Conservation (phyloP, 2,329 filamentous ascomycete species). For the Calonectria honghensis region DNA sequence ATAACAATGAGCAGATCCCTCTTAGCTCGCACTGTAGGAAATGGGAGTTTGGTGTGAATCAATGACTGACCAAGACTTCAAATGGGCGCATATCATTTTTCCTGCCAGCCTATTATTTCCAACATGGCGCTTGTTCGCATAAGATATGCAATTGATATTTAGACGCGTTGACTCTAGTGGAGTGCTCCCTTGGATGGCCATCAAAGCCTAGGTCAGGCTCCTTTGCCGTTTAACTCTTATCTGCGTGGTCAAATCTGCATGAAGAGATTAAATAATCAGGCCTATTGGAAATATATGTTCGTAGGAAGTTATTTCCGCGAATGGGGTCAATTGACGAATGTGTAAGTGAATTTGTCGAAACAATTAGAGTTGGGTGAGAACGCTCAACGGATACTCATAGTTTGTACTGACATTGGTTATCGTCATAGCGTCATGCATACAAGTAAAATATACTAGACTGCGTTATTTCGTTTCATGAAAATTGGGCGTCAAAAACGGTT, state of each 20-base stretch:
- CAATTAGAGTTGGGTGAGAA: too few relatives aligned
- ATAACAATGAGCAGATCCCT: too few relatives aligned
- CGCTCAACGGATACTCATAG: too few relatives aligned
- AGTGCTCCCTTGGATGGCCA: not conserved
- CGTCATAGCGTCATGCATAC: too few relatives aligned
- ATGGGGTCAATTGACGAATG: not conserved
- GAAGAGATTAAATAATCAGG: not conserved
- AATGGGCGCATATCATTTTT: not conserved
- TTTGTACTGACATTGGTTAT: too few relatives aligned
- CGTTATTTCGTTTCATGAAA: too few relatives aligned
- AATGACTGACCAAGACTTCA: not conserved
- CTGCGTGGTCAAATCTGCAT: not conserved
- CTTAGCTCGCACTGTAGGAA: too few relatives aligned
- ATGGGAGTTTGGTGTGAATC: too few relatives aligned
- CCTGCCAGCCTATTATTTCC: not conserved
- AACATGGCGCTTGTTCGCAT: not conserved
- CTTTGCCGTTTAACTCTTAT: not conserved
- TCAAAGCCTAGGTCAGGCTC: not conserved
- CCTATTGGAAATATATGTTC: not conserved
- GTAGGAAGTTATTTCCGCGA: not conserved
- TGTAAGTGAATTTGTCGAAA: too few relatives aligned
- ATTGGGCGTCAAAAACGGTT: too few relatives aligned
- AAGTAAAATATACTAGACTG: too few relatives aligned
- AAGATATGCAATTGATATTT: not conserved
- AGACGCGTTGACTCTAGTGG: not conserved